phyloP scores from a whole-genome alignment of 306 rosid species.

The Cucumis hystrix region DNA sequence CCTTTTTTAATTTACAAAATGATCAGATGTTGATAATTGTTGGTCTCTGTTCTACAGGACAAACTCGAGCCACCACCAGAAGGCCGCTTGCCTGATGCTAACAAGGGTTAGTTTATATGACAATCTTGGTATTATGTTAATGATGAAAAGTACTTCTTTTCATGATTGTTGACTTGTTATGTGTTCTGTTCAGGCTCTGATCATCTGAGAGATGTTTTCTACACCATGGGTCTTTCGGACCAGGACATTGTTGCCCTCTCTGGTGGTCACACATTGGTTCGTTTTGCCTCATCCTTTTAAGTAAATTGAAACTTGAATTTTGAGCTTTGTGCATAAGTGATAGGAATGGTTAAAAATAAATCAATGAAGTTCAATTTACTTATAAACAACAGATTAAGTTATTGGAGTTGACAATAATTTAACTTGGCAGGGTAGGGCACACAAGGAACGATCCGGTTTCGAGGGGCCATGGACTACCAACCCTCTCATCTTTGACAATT shows the following conservation, averaged over 20 bases:
- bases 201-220: conserved; percentile 77
- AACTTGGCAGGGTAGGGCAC: conserved; percentile 59
- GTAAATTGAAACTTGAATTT: neutral
- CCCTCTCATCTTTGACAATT: conserved; percentile 82
- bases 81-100: conserved; percentile 90
- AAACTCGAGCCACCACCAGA: conserved; percentile 67
- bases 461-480: conserved; percentile 95
- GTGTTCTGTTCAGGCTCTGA: conserved; percentile 46
- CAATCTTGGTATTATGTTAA: neutral
- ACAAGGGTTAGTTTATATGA: conserved; percentile 33
- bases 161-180: neutral
- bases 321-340: neutral
- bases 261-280: conserved; percentile 82
- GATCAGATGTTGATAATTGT: neutral
- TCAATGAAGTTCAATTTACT: neutral
- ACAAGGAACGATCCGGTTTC: conserved; percentile 98
- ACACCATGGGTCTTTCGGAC: conserved; percentile 81
- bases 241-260: conserved; percentile 89
- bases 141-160: neutral
- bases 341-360: neutral
- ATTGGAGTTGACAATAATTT: neutral
- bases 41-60: conserved; percentile 33
- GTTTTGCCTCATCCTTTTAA: neutral
- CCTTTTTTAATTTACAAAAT: neutral
- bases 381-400: neutral